phyloP scores from a whole-genome alignment of 768 basidiomycete species.

The Melanogaster broomeanus region DNA sequence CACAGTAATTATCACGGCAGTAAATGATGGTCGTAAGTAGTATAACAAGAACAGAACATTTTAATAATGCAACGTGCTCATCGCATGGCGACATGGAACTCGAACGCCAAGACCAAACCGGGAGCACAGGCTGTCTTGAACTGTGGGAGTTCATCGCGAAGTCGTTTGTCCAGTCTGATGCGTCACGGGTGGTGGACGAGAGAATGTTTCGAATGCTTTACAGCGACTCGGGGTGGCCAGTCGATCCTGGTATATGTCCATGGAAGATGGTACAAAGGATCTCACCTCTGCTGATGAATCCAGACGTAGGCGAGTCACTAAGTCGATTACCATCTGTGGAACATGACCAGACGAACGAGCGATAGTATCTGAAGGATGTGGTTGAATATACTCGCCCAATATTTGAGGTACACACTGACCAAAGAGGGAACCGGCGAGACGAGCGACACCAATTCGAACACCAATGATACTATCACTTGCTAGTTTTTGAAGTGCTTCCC shows the following conservation, averaged over 20 bases:
- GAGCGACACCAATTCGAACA: constrained; percentile 84
- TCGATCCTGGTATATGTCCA: constrained; percentile 14
- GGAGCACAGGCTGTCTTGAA: neutral
- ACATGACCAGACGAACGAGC: constrained; percentile 17
- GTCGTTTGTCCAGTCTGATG: constrained; percentile 10
- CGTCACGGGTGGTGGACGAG: constrained; percentile 35
- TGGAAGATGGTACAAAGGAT: constrained; percentile 51
- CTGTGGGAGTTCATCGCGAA: constrained; percentile 8
- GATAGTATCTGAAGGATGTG: constrained; percentile 12
- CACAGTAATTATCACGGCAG: constrained; percentile 25
- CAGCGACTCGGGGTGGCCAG: constrained; percentile 10
- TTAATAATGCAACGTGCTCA: constrained; percentile 22
- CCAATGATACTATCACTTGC: constrained; percentile 73
- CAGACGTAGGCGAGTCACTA: constrained; percentile 49
- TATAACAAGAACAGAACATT: constrained; percentile 14
- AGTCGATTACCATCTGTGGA: constrained; percentile 37
- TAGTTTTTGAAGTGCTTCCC: constrained; percentile 56
- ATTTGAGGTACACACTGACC: constrained; percentile 43
- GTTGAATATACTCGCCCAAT: constrained; percentile 6
- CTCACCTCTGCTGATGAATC: constrained; percentile 65
- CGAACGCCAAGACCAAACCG: neutral
- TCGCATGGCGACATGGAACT: neutral
- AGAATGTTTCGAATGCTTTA: constrained; percentile 37
- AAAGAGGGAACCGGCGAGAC: constrained; percentile 57
- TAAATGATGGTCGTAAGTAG: constrained; percentile 14